Evolutionary conservation across 805 yeast genomes (phyloP).

Genomic region (Starmerella scarabaei): DNA sequence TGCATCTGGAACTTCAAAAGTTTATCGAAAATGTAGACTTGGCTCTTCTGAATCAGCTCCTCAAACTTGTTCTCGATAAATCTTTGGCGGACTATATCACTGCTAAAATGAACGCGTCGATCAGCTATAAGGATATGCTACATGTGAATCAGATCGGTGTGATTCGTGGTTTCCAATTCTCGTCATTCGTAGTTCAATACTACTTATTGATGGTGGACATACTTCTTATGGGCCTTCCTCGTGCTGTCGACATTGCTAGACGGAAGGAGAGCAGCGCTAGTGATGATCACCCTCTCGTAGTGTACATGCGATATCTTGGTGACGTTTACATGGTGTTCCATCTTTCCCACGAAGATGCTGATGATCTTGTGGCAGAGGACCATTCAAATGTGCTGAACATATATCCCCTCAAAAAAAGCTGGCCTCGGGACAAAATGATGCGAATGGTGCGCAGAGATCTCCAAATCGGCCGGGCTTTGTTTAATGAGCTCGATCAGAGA

Average conservation of each 20-base stretch:
- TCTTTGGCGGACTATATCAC: conserved; percentile 88
- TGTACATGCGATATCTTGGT: conserved; percentile 75
- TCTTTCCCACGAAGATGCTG: conserved; percentile 59
- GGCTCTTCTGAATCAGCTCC: conserved; percentile 66
- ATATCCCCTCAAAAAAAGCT: conserved; percentile 37
- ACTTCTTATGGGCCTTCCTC: conserved; percentile 65
- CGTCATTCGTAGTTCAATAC: conserved; percentile 79
- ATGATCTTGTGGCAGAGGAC: conserved; percentile 60
- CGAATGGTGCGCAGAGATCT: conserved; percentile 82
- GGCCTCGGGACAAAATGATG: conserved; percentile 94
- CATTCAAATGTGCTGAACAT: background rate
- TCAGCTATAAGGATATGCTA: conserved; percentile 88
- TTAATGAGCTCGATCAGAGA: conserved; percentile 77
- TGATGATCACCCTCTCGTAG: conserved; percentile 58
- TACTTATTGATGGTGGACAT: conserved; percentile 80
- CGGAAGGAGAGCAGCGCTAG: conserved; percentile 49
- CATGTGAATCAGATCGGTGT: conserved; percentile 83
- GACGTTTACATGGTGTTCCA: conserved; percentile 67
- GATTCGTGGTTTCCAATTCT: conserved; percentile 76
- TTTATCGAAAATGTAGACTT: conserved; percentile 79
- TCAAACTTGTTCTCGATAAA: conserved; percentile 73
- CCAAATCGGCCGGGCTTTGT: conserved; percentile 78
- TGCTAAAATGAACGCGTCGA: conserved; percentile 70
- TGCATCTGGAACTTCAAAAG: conserved; percentile 61
- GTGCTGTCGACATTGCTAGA: conserved; percentile 84